Percentiles rank a stretch among this genome's conserved stretches.
These are phyloP conservation scores for Elsinoe australis DNA, from an alignment of 2,329 filamentous ascomycete genomes.

Conservation along the genomic window DNA sequence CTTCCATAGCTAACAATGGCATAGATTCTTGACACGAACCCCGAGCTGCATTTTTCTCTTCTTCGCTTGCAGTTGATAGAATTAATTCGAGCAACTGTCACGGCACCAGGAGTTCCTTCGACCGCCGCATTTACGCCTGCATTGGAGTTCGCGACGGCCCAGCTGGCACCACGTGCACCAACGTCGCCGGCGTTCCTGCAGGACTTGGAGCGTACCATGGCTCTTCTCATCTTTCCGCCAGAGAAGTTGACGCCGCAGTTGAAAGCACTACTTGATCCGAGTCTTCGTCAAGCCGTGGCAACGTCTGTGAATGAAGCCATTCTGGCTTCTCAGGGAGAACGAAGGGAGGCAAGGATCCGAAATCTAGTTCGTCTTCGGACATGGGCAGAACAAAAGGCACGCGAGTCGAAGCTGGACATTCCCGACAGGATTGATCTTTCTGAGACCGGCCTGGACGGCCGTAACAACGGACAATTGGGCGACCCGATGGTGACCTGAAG, in stretches of 20 bases:
- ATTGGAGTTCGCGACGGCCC: slow-evolving; percentile 76
- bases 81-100: slow-evolving; percentile 65
- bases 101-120: slow-evolving; percentile 35
- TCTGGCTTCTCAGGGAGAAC: slow-evolving; percentile 61
- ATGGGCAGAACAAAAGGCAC: slow-evolving; percentile 68
- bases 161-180: slow-evolving; percentile 79
- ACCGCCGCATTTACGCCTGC: slow-evolving; percentile 69
- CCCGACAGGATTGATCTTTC: slow-evolving; percentile 36
- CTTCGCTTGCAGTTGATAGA: slow-evolving; percentile 89
- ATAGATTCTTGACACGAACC: slow-evolving; percentile 80
- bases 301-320: slow-evolving; percentile 85
- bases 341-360: slow-evolving; percentile 73
- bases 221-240: slow-evolving; percentile 78
- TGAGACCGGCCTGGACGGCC: slow-evolving; percentile 25
- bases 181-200: slow-evolving; percentile 73
- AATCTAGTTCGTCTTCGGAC: slow-evolving; percentile 72
- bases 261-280: slow-evolving; percentile 67
- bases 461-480: slow-evolving; percentile 27
- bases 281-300: slow-evolving; percentile 75
- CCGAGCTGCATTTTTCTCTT: slow-evolving; percentile 78
- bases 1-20: slow-evolving; percentile 12
- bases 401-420: slow-evolving; percentile 35
- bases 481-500: slow-evolving; percentile 29
- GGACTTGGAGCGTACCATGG: slow-evolving; percentile 88
- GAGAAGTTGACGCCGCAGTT: slow-evolving; percentile 70